Base-by-base conservation (phyloP, 2,329 filamentous ascomycete species). In the Fusarium tuaranense region DNA sequence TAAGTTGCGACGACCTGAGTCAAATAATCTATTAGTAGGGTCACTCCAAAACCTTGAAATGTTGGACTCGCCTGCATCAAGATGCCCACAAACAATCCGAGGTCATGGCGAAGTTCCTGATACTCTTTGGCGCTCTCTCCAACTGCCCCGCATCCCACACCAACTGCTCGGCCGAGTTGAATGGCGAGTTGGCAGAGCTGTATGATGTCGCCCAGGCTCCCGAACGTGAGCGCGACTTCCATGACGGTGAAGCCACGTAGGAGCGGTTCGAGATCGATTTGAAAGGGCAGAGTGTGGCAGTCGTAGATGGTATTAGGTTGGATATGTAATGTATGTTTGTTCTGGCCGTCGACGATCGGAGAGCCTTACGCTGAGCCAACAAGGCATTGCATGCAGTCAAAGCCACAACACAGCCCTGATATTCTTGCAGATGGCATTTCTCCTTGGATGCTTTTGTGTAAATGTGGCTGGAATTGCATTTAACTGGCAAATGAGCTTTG, bases 391-490 rank as follows among this genome's bases (percentile, higher is more conserved):
- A 51, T n/a, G 14, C 46, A 51, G 20, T 12, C 46, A 53, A 53
- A 30, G 46, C 46, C 25, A 53, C 46, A 27, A n/a, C 25, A 48
- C 7, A 53, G 18, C 48, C 48, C 48, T 32, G 16, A 0, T 30
- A 3, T n/a, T 8, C 25, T 53, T 6, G 10, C 16, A 30, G 3
- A 0, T n/a, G 16, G 0, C 22, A 1, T 48, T 18, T n/a, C 1
- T n/a, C 46, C 7, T 1, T n/a, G 5, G 7, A 2, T 10, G 5
- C 9, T 1, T 6, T 2, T 27, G 0, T 30, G 8, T n/a, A 27
- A 18, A 16, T 51, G 46, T 51, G 46, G 25, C 22, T 30, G 25
- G 25, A 0, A 25, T 9, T 16, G 1, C 22, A 48, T 25, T 25
- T 14, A 18, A 10, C 44, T 48, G 14, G 44, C 14, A 48, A 48